These are phyloP conservation scores for Pichia scutulata DNA, from an alignment of 805 yeast species.

Conservation along the genomic window DNA sequence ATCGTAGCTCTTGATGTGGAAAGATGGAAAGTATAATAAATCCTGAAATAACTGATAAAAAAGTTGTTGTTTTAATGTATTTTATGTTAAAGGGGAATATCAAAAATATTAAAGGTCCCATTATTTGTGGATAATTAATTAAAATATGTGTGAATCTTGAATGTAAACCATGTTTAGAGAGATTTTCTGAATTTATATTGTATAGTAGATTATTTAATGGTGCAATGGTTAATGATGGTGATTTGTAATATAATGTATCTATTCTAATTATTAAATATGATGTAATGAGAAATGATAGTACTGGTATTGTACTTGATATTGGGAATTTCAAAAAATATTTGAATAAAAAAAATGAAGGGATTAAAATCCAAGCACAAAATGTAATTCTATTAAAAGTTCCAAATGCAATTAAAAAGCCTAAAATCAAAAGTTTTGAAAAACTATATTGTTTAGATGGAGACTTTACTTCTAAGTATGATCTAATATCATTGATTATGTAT, in stretches of 20 bases:
- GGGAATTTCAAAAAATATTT: conserved; percentile 31
- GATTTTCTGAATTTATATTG: conserved; percentile 51
- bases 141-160: conserved; percentile 66
- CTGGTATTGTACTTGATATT: conserved; percentile 29
- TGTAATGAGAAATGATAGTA: conserved; percentile 32
- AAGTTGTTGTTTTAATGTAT: conserved; percentile 46
- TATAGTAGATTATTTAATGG: conserved; percentile 74
- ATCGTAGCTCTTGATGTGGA: conserved; percentile 94
- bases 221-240: conserved; percentile 40
- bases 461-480: conserved; percentile 15
- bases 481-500: conserved; percentile 36
- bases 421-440: conserved; percentile 15
- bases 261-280: conserved; percentile 33
- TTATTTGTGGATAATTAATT: conserved; percentile 67
- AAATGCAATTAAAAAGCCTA: conserved; percentile 47
- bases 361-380: conserved; percentile 61
- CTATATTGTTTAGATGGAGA: not conserved
- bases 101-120: conserved; percentile 65
- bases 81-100: conserved; percentile 34
- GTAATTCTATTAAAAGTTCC: conserved; percentile 86
- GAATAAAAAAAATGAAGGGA: conserved; percentile 49
- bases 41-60: conserved; percentile 57
- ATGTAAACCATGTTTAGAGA: conserved; percentile 78
- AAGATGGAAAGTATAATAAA: conserved; percentile 53
- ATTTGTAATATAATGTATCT: conserved; percentile 42